These are phyloP conservation scores for Euclidium syriacum DNA, from an alignment of 345 rosid genomes.

Conservation along the genomic window DNA sequence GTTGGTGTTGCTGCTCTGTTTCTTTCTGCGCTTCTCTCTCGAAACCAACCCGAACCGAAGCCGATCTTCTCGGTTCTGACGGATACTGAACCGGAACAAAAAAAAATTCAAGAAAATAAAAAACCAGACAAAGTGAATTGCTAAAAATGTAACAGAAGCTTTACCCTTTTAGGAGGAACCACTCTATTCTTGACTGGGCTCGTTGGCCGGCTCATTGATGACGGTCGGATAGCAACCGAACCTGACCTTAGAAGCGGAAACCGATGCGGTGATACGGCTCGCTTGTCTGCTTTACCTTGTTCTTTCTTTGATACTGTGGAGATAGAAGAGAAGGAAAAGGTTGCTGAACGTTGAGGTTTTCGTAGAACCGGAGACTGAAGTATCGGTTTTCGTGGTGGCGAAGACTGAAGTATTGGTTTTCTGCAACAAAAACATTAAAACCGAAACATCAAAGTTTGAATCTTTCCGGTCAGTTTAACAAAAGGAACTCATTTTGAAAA, in stretches of 20 bases:
- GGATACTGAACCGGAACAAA: conserved; percentile 61
- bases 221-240: conserved; percentile 52
- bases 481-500: neutral
- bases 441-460: neutral
- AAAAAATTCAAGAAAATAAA: neutral
- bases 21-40: conserved; percentile 56
- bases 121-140: neutral
- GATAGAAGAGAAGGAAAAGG: conserved; percentile 60
- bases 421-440: conserved; percentile 33
- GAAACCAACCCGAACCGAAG: conserved; percentile 58
- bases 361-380: conserved; percentile 60
- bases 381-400: no score
- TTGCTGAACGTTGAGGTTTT: conserved; percentile 61
- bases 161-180: conserved; percentile 65
- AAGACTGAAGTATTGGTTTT: no score
- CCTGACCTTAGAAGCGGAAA: conserved; percentile 84
- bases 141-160: conserved; percentile 7
- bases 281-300: conserved; percentile 68
- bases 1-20: conserved; percentile 34
- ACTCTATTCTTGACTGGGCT: conserved; percentile 65
- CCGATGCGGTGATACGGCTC: conserved; percentile 71
- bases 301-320: conserved; percentile 59
- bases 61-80: conserved; percentile 78
- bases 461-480: neutral
- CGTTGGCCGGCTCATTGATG: conserved; percentile 52